Evolutionary conservation across 2,329 filamentous ascomycete genomes (phyloP), one percentile per base, ranked within the genome.

Genomic region (Celoporthe dispersa): DNA sequence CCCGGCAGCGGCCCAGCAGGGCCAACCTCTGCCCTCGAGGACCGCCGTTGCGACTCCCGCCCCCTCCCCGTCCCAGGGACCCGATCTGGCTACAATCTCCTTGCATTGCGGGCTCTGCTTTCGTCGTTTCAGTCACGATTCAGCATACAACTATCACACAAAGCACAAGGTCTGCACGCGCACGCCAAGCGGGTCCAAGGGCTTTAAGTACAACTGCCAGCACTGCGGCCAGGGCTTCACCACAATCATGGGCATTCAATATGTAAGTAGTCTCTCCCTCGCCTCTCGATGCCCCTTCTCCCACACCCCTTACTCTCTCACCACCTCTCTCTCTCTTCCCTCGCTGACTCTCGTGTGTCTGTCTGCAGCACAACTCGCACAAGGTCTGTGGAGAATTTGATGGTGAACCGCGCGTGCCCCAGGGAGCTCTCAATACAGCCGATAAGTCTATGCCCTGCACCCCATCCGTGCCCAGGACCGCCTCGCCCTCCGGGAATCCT

Each of bases 171-270:
- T 82, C 0, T 84, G 82, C 70, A 75, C 74, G 2, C 77, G 74
- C 65, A 69, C 67, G 11, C 74, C 76, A 0, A 72, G 73, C 0
- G 71, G 68, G 7, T 48, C 74, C 0, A 65, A 73, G 3, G 77
- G 78, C 0, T 80, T 78, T 71, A 78, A 76, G n/a, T 81, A 80
- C 28, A 74, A 78, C 0, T 88, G 86, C 66, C 71, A 78, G 1
- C 78, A 81, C 63, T 88, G 86, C 61, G 84, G 84, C 35, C 78
- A 81, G 57, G 78, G 79, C 1, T 87, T 88, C 60, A 77, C 76
- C 2, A 83, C 81, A 14, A 73, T 74, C 5, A 79, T 78, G 31
- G 84, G 83, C 1, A 73, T 84, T 2, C 71, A 78, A 64, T 86
- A 86, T 72, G 80, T 81, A 68, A 77, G 79, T 75, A 2, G 2